Conservation (phyloP, 768 basidiomycete species). For the Scleroderma bovista region DNA sequence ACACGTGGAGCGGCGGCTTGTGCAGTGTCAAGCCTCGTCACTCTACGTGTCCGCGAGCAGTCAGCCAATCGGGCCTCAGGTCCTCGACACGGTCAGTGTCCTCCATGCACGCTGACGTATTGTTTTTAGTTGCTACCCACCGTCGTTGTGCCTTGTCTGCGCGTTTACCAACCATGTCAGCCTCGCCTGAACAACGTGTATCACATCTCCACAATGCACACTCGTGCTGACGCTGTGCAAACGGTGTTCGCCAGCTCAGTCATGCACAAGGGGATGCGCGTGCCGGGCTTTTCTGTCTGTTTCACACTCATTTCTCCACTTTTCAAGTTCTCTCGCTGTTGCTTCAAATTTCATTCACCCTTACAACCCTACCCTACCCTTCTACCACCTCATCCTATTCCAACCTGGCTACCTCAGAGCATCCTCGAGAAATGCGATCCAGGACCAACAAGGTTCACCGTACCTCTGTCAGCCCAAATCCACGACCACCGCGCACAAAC, state of each 20-base stretch:
- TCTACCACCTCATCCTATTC: constrained; percentile 9
- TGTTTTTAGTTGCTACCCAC: background rate
- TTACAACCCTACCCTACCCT: constrained; percentile 2
- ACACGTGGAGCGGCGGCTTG: too few species aligned
- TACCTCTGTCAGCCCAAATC: constrained; percentile 16
- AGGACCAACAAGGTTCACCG: constrained; percentile 21
- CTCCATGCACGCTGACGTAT: background rate
- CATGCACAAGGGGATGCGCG: constrained; percentile 22
- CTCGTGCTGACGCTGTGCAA: constrained; percentile 28
- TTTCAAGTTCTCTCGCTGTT: constrained; percentile 3
- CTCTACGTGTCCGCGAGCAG: too few species aligned
- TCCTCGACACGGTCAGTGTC: too few species aligned
- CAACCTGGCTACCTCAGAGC: constrained; percentile 4
- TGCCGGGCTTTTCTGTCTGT: constrained; percentile 15
- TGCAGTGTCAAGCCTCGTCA: too few species aligned
- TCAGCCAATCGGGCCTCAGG: too few species aligned
- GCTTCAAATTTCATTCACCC: constrained; percentile 2
- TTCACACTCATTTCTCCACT: constrained; percentile 9
- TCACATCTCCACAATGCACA: constrained; percentile 23
- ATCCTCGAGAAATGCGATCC: constrained; percentile 19
- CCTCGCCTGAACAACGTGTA: constrained; percentile 26
- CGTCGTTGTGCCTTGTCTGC: background rate
- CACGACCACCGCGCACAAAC: constrained; percentile 28
- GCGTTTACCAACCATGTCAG: constrained; percentile 2
- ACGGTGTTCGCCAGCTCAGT: constrained; percentile 9